phyloP scores from a whole-genome alignment of 2,329 filamentous ascomycete species.

The Exophiala aquamarina region DNA sequence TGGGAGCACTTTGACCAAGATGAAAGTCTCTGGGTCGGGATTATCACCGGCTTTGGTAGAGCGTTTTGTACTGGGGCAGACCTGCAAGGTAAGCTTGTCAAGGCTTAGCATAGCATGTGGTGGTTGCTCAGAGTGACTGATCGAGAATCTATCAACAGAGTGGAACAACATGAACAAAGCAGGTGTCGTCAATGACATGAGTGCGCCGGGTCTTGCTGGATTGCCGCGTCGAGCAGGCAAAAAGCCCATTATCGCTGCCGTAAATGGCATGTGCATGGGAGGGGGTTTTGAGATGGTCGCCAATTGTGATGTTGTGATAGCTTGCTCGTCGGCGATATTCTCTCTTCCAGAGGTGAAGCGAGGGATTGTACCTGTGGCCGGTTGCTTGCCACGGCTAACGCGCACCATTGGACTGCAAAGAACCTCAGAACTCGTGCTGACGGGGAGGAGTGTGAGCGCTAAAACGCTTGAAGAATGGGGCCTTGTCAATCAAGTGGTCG shows the following conservation, averaged over 20 bases:
- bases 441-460: conserved; percentile 60
- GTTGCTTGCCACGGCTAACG: conserved; percentile 67
- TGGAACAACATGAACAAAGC: conserved; percentile 20
- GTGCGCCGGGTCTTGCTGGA: conserved; percentile 31
- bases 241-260: conserved; percentile 74
- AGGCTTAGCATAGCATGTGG: conserved; percentile 1
- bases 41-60: conserved; percentile 42
- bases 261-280: conserved; percentile 72
- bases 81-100: conserved; percentile 41
- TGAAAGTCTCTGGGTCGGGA: conserved; percentile 39
- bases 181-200: conserved; percentile 24
- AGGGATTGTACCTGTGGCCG: conserved; percentile 69
- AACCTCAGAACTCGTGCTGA: conserved; percentile 69
- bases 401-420: conserved; percentile 66
- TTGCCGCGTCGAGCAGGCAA: conserved; percentile 60
- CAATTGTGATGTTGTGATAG: conserved; percentile 71
- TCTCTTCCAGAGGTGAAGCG: conserved; percentile 69
- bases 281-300: conserved; percentile 75
- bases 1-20: conserved; percentile 48
- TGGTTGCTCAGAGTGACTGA: neutral
- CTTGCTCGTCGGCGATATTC: conserved; percentile 57
- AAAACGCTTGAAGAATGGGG: conserved; percentile 65
- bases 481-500: conserved; percentile 56
- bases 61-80: conserved; percentile 48
- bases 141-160: conserved; percentile 23